phyloP scores from a whole-genome alignment of 2,329 filamentous ascomycete genomes.

The Trichothecium roseum region DNA sequence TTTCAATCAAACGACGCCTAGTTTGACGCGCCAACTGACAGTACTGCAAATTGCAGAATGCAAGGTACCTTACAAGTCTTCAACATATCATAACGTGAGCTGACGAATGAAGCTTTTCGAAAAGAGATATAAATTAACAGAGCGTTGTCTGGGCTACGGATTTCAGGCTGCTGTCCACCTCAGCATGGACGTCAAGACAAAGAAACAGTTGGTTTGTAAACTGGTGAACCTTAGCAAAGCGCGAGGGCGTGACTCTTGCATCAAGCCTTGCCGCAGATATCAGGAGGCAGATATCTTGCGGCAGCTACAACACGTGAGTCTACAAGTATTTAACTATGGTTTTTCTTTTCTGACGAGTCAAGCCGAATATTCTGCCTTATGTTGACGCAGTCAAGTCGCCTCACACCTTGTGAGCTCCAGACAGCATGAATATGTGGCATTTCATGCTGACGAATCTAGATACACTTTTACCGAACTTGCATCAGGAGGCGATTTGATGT shows the following conservation, averaged over 20 bases:
- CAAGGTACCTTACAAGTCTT: constrained; percentile 14
- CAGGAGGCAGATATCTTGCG: constrained; percentile 43
- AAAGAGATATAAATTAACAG: constrained; percentile 20
- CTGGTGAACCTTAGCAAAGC: constrained; percentile 39
- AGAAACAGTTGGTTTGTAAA: constrained; percentile 60
- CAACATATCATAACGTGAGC: not conserved
- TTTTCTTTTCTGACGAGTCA: too few species aligned
- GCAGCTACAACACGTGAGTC: constrained; percentile 41
- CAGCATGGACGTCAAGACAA: constrained; percentile 34
- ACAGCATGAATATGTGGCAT: not conserved
- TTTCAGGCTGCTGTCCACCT: constrained; percentile 25
- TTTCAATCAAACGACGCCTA: constrained; percentile 17
- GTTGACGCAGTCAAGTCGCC: constrained; percentile 38
- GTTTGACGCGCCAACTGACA: constrained; percentile 15
- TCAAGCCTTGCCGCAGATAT: constrained; percentile 24
- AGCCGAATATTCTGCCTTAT: constrained; percentile 46
- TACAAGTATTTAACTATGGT: too few species aligned
- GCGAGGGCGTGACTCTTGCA: constrained; percentile 12
- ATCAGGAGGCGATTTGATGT: constrained; percentile 42
- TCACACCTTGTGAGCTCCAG: constrained; percentile 31
- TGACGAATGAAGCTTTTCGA: constrained; percentile 18
- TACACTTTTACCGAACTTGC: constrained; percentile 49
- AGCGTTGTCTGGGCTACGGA: constrained; percentile 25
- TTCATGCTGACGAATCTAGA: constrained; percentile 15
- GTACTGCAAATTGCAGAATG: constrained; percentile 20